These are phyloP conservation scores for Backusella sp. DNA, from an alignment of 192 early-diverging fungal genomes.

Conservation along the genomic window DNA sequence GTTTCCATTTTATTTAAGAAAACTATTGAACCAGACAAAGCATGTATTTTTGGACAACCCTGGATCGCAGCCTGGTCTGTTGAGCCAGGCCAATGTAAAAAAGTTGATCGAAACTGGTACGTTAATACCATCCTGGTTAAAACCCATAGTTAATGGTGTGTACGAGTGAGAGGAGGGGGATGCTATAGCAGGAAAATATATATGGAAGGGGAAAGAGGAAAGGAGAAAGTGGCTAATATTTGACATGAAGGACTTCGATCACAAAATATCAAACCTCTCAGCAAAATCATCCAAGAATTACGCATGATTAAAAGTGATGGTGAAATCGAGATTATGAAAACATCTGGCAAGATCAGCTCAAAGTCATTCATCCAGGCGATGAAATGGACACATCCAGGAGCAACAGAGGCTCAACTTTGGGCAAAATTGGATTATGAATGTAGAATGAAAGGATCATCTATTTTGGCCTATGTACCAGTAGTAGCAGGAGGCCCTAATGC, in stretches of 20 bases:
- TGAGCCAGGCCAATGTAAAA: neutral
- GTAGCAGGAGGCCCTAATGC: conserved; percentile 92
- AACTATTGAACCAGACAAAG: conserved; percentile 10
- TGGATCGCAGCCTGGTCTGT: neutral
- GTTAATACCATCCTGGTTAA: neutral
- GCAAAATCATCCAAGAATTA: conserved; percentile 68
- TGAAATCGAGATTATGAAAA: conserved; percentile 79
- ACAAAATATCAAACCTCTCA: conserved; percentile 43
- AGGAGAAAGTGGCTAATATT: neutral
- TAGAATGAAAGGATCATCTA: conserved; percentile 55
- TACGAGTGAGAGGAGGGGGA: neutral
- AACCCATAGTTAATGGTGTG: neutral
- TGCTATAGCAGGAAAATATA: neutral
- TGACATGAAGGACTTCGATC: conserved; percentile 7
- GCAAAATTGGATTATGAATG: conserved; percentile 76
- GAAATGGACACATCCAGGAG: conserved; percentile 66
- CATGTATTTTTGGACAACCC: conserved; percentile 36
- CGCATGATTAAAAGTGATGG: conserved; percentile 75
- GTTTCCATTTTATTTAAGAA: conserved; percentile 16
- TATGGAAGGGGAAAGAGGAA: neutral
- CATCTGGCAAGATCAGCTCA: conserved; percentile 73
- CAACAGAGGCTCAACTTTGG: conserved; percentile 74
- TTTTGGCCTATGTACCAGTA: conserved; percentile 93
- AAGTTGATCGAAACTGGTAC: conserved; percentile 24
- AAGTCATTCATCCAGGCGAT: conserved; percentile 81